Percentiles rank a stretch among this genome's conserved stretches.
Conservation (phyloP, 2,329 filamentous ascomycete genomes). For the Pseudocercospora vitis region DNA sequence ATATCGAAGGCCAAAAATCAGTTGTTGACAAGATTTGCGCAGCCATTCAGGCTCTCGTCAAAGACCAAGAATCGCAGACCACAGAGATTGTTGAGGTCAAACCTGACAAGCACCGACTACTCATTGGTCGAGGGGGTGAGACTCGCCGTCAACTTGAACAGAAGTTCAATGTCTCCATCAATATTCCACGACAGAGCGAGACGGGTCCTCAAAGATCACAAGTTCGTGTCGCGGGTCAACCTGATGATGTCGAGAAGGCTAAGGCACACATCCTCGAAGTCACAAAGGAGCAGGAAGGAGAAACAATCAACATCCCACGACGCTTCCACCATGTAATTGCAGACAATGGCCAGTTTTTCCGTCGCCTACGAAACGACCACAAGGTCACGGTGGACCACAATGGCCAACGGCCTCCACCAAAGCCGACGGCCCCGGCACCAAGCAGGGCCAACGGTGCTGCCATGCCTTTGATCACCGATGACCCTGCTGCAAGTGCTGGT, state of each 20-base stretch:
- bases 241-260: conserved; percentile 76
- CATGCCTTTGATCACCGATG: conserved; percentile 92
- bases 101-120: conserved; percentile 80
- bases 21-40: conserved; percentile 87
- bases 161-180: conserved; percentile 81
- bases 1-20: conserved; percentile 77
- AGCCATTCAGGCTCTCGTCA: conserved; percentile 76
- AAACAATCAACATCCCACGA: conserved; percentile 80
- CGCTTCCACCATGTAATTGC: conserved; percentile 80
- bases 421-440: conserved; percentile 53
- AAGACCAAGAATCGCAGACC: conserved; percentile 80
- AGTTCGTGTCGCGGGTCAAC: conserved; percentile 80
- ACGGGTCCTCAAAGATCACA: conserved; percentile 71
- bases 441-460: conserved; percentile 54
- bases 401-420: conserved; percentile 72
- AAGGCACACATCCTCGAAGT: conserved; percentile 79
- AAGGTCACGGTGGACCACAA: conserved; percentile 90
- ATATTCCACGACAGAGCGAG: conserved; percentile 76
- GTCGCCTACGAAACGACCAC: conserved; percentile 78
- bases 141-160: conserved; percentile 80
- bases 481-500: conserved; percentile 57
- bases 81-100: conserved; percentile 78
- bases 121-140: conserved; percentile 91
- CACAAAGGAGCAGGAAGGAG: conserved; percentile 82
- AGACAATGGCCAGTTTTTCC: conserved; percentile 92